Percentiles rank a stretch among this genome's conserved stretches.
Conservation (phyloP, 805 yeast species). For the Alloascoidea hylecoeti region DNA sequence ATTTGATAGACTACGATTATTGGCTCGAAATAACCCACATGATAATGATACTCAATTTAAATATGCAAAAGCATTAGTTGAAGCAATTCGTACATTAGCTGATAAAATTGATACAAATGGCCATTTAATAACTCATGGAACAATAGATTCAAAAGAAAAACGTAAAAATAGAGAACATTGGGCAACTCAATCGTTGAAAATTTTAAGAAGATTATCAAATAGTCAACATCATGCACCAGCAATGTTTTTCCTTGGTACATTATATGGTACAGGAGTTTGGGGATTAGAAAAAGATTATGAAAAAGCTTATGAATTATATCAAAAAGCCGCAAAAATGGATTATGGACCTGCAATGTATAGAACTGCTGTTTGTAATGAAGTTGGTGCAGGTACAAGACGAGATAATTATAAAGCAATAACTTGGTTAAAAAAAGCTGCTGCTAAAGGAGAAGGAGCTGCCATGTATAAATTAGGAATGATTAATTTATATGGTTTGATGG, state of each 20-base stretch:
- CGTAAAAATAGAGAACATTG: slow-evolving; percentile 40
- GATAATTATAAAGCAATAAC: slow-evolving; percentile 31
- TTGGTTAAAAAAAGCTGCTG: slow-evolving; percentile 47
- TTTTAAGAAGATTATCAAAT: slow-evolving; percentile 38
- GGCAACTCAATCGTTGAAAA: slow-evolving; percentile 40
- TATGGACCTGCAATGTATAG: slow-evolving; percentile 54
- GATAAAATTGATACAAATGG: slow-evolving; percentile 22
- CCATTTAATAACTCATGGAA: slow-evolving; percentile 27
- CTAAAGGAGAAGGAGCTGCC: slow-evolving; percentile 45
- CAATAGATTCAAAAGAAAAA: slow-evolving; percentile 27
- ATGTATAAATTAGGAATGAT: slow-evolving; percentile 68
- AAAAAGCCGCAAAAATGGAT: slow-evolving; percentile 40
- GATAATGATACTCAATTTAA: slow-evolving; percentile 40
- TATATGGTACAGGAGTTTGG: slow-evolving; percentile 34
- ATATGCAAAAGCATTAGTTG: slow-evolving; percentile 47
- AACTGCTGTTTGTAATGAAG: slow-evolving; percentile 57
- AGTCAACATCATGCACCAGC: slow-evolving; percentile 44
- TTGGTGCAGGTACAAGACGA: slow-evolving; percentile 40
- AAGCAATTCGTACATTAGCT: slow-evolving; percentile 22
- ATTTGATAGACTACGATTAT: slow-evolving; percentile 4
- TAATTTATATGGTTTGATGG: slow-evolving; percentile 32
- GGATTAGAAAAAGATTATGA: slow-evolving; percentile 40
- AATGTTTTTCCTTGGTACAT: slow-evolving; percentile 42
- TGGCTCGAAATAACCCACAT: slow-evolving; percentile 16
- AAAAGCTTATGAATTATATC: slow-evolving; percentile 47